Evolutionary conservation across 164 flowering plant genomes (phyloP), one percentile per base, ranked within the genome.

Genomic region (Dillenia turbinata): DNA sequence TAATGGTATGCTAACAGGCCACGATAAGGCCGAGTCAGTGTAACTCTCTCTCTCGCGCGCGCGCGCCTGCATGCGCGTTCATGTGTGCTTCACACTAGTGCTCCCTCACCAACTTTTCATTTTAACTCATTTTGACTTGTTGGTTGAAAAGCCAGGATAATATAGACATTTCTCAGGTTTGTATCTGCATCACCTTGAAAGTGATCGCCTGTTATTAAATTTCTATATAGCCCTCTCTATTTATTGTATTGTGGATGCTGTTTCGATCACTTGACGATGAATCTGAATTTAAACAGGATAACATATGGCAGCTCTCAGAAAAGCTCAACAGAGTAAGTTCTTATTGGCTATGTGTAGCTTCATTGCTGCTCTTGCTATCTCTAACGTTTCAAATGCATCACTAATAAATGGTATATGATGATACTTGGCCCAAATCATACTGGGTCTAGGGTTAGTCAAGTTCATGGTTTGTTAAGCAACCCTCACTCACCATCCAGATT

Each of bases 251-350:
- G 26, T 40, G 15, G 71, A 72, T 69, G 52, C 46, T 57, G 11
- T 48, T 72, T 56, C 69, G 63, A 67, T 50, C 77, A 12, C 57
- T 73, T 9, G 48, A 47, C 63, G 57, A 52, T 19, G 68, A 66
- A 52, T 44, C 53, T n/a, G 78, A 65, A 52, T 52, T 19, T 47
- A 71, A 71, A 48, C 64, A 70, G 5, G 65, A 44, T 61, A 82
- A 85, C 60, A 76, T 90, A 48, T 84, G 89, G 96, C 64, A 66
- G 52, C 89, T 81, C 45, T 90, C 87, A 52, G 75, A 54, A 93
- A 84, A 76, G 93, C 96, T 60, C 89, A 87, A 68, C 73, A 75
- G 66, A 89, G 96, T 89, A 68, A 65, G 81, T 68, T 47, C 9
- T 49, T 45, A 5, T 2, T 26, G 1, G 33, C 5, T 26, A 26